These are phyloP conservation scores for Phyllosticta ampelicida DNA, from an alignment of 2,329 filamentous ascomycete genomes.

Conservation along the genomic window DNA sequence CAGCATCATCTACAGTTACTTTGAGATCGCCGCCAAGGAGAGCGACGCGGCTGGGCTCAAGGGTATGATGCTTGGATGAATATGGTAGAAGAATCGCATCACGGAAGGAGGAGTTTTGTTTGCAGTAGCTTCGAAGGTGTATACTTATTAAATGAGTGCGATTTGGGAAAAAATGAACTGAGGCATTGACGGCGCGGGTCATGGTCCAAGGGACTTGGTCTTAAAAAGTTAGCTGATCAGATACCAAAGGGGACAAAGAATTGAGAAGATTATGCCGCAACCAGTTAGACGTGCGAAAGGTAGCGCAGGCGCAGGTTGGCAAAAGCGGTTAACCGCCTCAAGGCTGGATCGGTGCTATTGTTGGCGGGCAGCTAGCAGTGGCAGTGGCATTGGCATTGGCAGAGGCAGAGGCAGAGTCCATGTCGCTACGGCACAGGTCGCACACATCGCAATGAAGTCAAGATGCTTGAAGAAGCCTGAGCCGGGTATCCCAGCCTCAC, in stretches of 20 bases:
- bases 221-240: neutral
- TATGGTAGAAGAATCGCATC: neutral
- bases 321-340: too few relatives aligned
- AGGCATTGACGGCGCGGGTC: constrained; percentile 4
- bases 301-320: too few relatives aligned
- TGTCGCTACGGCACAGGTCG: neutral
- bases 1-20: constrained; percentile 98
- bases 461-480: neutral
- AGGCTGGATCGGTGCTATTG: too few relatives aligned
- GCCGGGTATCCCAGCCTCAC: neutral
- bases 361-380: too few relatives aligned
- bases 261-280: neutral
- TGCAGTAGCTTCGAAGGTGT: constrained; percentile 1
- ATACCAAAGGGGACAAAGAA: neutral
- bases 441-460: neutral
- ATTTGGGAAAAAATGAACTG: neutral
- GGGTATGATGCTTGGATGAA: constrained; percentile 50
- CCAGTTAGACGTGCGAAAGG: too few relatives aligned
- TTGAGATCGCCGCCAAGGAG: constrained; percentile 98
- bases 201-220: neutral
- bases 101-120: neutral
- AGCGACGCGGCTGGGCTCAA: constrained; percentile 78
- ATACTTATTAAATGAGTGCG: constrained; percentile 6
- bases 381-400: neutral
- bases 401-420: neutral